Base-by-base conservation (phyloP, 1,284 basidiomycete genomes). In the Lignosus rhinocerotis region DNA sequence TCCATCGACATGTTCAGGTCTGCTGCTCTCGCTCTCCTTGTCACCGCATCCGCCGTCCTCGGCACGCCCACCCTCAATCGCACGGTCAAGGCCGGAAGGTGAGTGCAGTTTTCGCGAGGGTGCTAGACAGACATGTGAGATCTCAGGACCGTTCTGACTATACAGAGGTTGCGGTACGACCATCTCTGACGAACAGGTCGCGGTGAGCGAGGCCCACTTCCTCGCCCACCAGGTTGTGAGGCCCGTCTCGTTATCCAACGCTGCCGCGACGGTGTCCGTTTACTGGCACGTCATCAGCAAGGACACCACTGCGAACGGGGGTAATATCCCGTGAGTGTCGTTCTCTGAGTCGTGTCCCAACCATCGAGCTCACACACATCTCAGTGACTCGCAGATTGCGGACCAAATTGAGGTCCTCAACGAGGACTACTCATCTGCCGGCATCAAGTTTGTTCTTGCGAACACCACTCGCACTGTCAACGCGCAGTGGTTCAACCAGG, bases 211-310 rank as follows among this genome's bases (percentile, higher is more conserved):
- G 69, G 71, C 72, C 30, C 75, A 79, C 67, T 82, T 81, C 73
- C 63, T 67, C 31, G 69, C 68, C 16, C 71, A 80, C 72, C 75
- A 74, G 56, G 72, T 78, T 30, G 65, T 59, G 38, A 45, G 68
- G n/a, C 70, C 69, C 50, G 53, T 69, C 17, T 66, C 75, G 51
- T 66, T 67, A 42, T 60, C 54, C 9, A 67, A 65, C 14, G 70
- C 73, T 21, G 66, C 78, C 53, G 50, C 59, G 30, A 53, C 63
- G 11, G 49, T 73, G 36, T 63, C 76, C 56, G 75, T 83, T 34
- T 76, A 79, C 71, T 81, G 77, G 72, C 78, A 83, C 63, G 80
- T 82, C 57, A 74, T 84, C 65, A 71, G 69, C 64, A 59, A 73
- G 55, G 72, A 76, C 64, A 60, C 58, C 5, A 75, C 78, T 21